Conservation (phyloP, 352 stramenopile genomes). For the Phytophthora idaei region DNA sequence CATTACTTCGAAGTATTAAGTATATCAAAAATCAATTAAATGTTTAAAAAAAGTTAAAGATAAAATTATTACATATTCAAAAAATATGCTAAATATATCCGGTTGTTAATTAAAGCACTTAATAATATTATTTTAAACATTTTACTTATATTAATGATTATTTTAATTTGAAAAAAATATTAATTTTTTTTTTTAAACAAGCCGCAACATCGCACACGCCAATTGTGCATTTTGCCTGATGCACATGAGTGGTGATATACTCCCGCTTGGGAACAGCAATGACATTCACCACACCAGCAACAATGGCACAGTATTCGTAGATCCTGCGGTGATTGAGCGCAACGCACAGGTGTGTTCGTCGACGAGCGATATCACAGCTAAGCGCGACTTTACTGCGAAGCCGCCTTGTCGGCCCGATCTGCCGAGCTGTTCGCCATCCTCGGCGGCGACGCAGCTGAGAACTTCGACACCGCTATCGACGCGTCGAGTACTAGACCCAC, state of each 20-base stretch:
- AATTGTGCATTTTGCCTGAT: slow-evolving; percentile 12
- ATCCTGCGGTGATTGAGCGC: neutral
- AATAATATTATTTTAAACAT: no score
- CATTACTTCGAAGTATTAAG: no score
- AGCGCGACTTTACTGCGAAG: slow-evolving; percentile 13
- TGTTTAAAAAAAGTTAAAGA: no score
- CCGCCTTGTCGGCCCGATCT: neutral
- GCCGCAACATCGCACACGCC: slow-evolving; percentile 1
- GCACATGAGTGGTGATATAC: neutral
- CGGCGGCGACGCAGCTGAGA: neutral
- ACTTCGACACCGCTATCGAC: neutral
- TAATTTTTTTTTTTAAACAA: no score
- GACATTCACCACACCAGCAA: neutral
- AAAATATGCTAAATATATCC: no score
- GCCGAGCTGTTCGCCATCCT: slow-evolving; percentile 10
- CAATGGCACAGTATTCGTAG: neutral
- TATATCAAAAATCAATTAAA: no score
- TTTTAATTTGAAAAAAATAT: no score
- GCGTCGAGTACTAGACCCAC: neutral
- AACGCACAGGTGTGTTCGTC: neutral
- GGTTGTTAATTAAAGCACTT: no score
- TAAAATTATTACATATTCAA: no score
- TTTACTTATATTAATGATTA: no score
- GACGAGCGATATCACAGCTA: neutral
- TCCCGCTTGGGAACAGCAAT: neutral